phyloP scores from a whole-genome alignment of 306 rosid species.

The Cicer bijugum region DNA sequence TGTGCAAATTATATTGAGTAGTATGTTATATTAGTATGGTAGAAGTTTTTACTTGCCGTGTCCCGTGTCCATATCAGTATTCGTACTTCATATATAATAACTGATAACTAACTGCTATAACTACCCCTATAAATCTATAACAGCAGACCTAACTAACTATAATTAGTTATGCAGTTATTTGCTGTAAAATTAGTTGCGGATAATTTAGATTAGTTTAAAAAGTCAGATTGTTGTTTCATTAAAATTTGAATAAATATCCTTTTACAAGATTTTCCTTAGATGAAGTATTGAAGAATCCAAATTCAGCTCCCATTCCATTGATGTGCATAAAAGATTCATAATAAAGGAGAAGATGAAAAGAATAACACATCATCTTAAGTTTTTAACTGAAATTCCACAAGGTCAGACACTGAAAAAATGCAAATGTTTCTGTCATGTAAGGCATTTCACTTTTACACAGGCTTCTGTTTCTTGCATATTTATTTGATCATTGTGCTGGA shows the following conservation, averaged over 20 bases:
- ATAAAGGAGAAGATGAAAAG: constrained; percentile 44
- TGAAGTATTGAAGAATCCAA: background rate
- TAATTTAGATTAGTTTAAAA: no score
- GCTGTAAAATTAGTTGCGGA: no score
- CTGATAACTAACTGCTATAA: background rate
- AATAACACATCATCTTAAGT: constrained; percentile 23
- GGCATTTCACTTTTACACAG: background rate
- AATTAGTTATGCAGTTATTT: background rate
- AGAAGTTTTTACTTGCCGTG: no score
- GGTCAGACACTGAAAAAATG: constrained; percentile 36
- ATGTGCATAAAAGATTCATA: constrained; percentile 16
- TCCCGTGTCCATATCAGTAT: no score
- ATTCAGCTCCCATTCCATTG: constrained; percentile 3
- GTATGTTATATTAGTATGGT: constrained; percentile 8
- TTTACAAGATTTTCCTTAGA: background rate
- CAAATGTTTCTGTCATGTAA: constrained; percentile 47
- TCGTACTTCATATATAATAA: no score
- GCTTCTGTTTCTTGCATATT: background rate
- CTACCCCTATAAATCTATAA: background rate
- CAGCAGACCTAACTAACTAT: background rate
- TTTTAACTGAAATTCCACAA: constrained; percentile 23
- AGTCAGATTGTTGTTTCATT: background rate
- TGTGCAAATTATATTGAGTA: constrained; percentile 41
- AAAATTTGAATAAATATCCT: background rate
- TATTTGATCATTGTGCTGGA: constrained; percentile 2